Conservation (phyloP, 169 alveolate species). For the Theileria equi region DNA sequence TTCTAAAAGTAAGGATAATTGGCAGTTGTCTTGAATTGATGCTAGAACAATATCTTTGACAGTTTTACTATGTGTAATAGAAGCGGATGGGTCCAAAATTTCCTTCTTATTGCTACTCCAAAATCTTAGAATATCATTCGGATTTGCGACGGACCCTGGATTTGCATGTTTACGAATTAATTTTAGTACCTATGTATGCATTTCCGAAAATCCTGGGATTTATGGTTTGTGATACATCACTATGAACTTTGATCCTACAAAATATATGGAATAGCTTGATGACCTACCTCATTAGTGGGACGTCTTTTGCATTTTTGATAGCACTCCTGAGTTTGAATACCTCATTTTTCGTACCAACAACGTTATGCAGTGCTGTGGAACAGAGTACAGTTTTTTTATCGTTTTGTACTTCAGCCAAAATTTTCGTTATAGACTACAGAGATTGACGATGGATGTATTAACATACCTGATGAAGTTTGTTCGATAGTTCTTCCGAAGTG, state of each 20-base stretch:
- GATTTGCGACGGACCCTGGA: slow-evolving; percentile 67
- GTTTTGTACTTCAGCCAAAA: slow-evolving; percentile 1
- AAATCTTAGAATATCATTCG: slow-evolving; percentile 73
- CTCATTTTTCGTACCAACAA: slow-evolving; percentile 29
- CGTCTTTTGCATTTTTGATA: slow-evolving; percentile 25
- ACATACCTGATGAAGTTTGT: background rate
- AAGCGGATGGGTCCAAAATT: background rate
- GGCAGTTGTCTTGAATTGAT: slow-evolving; percentile 21
- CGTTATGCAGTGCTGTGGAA: slow-evolving; percentile 14
- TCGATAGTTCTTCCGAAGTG: background rate
- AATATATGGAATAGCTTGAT: background rate
- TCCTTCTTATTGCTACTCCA: slow-evolving; percentile 34
- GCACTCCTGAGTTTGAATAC: slow-evolving; percentile 28
- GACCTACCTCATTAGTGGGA: slow-evolving; percentile 34
- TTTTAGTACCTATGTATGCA: slow-evolving; percentile 38
- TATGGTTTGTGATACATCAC: slow-evolving; percentile 60
- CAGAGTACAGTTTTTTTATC: slow-evolving; percentile 12
- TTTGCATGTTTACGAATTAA: background rate
- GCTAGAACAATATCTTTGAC: slow-evolving; percentile 17
- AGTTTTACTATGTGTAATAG: background rate
- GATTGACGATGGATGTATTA: background rate
- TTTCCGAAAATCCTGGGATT: slow-evolving; percentile 77
- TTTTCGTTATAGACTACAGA: background rate
- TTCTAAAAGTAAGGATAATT: slow-evolving; percentile 24
- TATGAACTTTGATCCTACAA: slow-evolving; percentile 57